These are phyloP conservation scores for Musa schizocarpa DNA, from an alignment of 176 grass and related monocot species.

Conservation along the genomic window DNA sequence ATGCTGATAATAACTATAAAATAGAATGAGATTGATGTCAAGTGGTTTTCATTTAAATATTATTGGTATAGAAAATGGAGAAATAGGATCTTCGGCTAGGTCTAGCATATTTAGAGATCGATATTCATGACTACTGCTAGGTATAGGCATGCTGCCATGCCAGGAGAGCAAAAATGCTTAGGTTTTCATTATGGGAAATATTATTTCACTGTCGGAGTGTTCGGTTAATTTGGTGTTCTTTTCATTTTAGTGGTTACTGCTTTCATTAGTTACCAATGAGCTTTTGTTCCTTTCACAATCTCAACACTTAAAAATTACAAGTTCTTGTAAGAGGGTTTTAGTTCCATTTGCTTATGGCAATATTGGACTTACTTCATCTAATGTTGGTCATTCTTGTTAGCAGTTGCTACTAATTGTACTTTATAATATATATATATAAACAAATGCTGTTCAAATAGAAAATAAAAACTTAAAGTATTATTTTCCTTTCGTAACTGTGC, in stretches of 20 bases:
- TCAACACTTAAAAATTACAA: not conserved
- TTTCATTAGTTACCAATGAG: not conserved
- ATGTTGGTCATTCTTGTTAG: not conserved
- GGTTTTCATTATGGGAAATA: too few species aligned
- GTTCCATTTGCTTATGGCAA: not conserved
- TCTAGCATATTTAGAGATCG: not conserved
- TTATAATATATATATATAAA: not conserved
- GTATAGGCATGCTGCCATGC: not conserved
- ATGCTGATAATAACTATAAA: not conserved
- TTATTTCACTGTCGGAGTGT: too few species aligned
- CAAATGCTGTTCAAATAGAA: not conserved
- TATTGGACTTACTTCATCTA: not conserved
- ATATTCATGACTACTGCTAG: not conserved
- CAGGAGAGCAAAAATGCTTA: too few species aligned
- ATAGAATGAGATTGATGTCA: not conserved
- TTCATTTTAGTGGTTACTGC: too few species aligned
- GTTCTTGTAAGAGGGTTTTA: not conserved
- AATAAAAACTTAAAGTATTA: not conserved
- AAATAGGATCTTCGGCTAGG: not conserved
- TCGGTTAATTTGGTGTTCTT: too few species aligned
- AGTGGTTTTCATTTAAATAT: not conserved
- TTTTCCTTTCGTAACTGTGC: not conserved
- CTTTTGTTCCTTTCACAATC: not conserved
- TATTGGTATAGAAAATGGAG: not conserved
- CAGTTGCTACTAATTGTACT: not conserved